These are phyloP conservation scores for Geotrichum restrictum DNA, from an alignment of 1,139 yeast genomes.

Conservation along the genomic window DNA sequence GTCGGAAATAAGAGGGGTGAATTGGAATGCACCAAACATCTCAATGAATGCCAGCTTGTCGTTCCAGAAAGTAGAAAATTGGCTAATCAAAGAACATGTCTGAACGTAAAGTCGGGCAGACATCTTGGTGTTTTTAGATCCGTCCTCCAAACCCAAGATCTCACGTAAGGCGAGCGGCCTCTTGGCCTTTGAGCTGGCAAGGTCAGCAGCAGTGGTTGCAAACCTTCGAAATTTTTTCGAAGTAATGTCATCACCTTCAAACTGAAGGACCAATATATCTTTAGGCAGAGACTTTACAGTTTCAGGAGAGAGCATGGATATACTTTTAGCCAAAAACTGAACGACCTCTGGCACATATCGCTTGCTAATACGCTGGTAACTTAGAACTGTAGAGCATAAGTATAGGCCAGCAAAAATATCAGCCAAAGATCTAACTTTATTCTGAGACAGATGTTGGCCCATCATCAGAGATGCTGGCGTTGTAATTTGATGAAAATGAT, in stretches of 20 bases:
- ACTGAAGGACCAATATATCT: constrained; percentile 17
- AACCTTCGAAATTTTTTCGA: constrained; percentile 14
- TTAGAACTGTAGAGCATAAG: constrained; percentile 58
- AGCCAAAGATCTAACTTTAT: constrained; percentile 40
- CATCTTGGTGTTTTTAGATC: not conserved
- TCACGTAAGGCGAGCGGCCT: constrained; percentile 17
- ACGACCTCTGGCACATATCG: constrained; percentile 78
- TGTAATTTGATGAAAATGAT: constrained; percentile 85
- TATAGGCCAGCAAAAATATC: constrained; percentile 53
- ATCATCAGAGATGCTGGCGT: constrained; percentile 77
- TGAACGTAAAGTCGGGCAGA: constrained; percentile 18
- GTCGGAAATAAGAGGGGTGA: constrained; percentile 10
- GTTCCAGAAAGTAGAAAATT: constrained; percentile 49
- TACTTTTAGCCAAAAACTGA: constrained; percentile 47
- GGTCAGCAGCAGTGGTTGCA: constrained; percentile 9
- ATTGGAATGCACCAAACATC: constrained; percentile 43
- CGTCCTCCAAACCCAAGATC: constrained; percentile 5
- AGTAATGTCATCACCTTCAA: constrained; percentile 14
- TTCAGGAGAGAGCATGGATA: constrained; percentile 20
- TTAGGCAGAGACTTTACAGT: constrained; percentile 17
- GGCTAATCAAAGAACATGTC: constrained; percentile 13
- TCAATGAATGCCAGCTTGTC: constrained; percentile 64
- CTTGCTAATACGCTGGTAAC: constrained; percentile 75
- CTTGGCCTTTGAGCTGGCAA: constrained; percentile 4
- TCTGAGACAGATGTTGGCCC: constrained; percentile 62